Evolutionary conservation across 2,329 filamentous ascomycete genomes (phyloP), one percentile per base, ranked within the genome.

Genomic region (Paecilomyces dactylethromorphus): DNA sequence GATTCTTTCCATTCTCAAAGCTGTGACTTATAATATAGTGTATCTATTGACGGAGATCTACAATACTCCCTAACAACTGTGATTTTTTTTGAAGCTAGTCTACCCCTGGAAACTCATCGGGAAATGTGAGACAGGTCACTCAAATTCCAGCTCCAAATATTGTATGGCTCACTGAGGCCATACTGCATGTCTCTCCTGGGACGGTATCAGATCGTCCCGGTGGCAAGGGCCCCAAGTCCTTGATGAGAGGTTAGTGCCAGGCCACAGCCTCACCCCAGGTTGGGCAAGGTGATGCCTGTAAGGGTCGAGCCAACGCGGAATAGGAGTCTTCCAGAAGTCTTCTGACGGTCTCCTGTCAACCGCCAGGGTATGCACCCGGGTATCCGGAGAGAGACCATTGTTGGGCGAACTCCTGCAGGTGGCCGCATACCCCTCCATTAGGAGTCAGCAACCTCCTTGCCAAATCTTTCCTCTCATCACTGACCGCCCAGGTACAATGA

Each of bases 391-490:
- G 29, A 22, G 35, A 24, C 54, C 54, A 56, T 39, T 45, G 22
- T 18, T 45, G 13, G 33, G 18, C 49, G 33, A 56, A 39, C 22
- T 59, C 56, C 67, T 72, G 69, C 69, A 72, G 65, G 58, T 57
- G 54, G 53, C 70, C 70, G 68, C 51, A 50, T 51, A 53, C 62
- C 55, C 55, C 18, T 26, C 55, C 13, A 18, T 53, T 15, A 53
- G 55, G 55, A 22, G 35, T 52, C 21, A 52, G 50, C 50, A 24
- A 29, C 22, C 11, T 52, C 50, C 50, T 52, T 52, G 10, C 50
- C 50, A 52, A 15, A 24, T 52, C 12, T 13, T 29, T 18, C 21
- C 50, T 52, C 50, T 52, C 15, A 21, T 24, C 18, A 52, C 50
- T 52, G 57, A 58, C 49, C 54, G 49, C 51, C 54, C 31, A 58